Conservation (phyloP, 345 rosid genomes). For the Moricandia arvensis region DNA sequence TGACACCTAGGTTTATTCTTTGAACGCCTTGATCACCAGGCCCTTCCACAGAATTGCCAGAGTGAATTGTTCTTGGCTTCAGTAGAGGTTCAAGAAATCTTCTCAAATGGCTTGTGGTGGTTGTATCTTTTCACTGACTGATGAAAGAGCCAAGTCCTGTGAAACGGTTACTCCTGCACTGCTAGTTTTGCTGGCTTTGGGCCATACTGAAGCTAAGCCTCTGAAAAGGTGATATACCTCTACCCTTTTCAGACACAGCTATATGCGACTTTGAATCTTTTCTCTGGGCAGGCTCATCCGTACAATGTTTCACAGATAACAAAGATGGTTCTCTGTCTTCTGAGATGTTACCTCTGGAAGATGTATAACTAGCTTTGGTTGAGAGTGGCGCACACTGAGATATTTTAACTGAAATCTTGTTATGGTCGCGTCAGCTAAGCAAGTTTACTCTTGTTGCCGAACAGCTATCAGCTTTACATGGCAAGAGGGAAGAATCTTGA, state of each 20-base stretch:
- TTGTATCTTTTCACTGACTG: conserved; percentile 42
- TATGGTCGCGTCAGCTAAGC: too few species aligned
- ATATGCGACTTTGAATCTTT: conserved; percentile 39
- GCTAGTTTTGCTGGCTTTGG: conserved; percentile 54
- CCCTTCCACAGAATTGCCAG: conserved; percentile 38
- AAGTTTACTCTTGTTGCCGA: conserved; percentile 37
- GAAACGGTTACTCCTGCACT: conserved; percentile 6
- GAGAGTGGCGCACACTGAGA: conserved; percentile 40
- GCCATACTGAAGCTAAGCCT: conserved; percentile 56
- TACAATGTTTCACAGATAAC: conserved; percentile 13
- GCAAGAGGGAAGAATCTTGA: too few species aligned
- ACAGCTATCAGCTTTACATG: conserved; percentile 41
- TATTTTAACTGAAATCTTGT: too few species aligned
- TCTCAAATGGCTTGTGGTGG: conserved; percentile 81
- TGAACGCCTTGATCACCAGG: conserved; percentile 42
- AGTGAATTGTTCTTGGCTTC: conserved; percentile 53
- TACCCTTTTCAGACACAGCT: conserved; percentile 51
- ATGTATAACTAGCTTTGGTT: conserved; percentile 34
- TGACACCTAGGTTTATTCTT: conserved; percentile 42
- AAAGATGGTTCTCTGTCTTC: conserved; percentile 39
- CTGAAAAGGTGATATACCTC: conserved; percentile 78
- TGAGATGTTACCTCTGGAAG: conserved; percentile 34
- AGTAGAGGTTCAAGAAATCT: conserved; percentile 73
- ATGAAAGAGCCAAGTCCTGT: background rate
- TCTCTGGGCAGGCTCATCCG: conserved; percentile 38